Percentiles rank a stretch among this genome's conserved stretches.
phyloP scores from a whole-genome alignment of 305 asterid genomes.

The Coffea humblotiana region DNA sequence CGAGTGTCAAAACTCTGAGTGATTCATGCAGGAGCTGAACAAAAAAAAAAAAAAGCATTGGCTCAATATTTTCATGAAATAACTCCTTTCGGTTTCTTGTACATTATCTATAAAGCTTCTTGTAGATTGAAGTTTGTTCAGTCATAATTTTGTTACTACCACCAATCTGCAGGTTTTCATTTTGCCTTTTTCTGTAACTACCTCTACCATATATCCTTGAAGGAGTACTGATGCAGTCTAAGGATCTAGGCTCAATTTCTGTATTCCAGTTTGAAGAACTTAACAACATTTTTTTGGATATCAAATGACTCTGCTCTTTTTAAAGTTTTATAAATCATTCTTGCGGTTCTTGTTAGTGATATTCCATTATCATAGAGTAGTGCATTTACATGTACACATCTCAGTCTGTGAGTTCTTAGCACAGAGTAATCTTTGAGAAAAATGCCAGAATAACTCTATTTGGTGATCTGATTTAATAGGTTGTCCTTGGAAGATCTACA shows the following conservation, averaged over 20 bases:
- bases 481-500: conserved; percentile 91
- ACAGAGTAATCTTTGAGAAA: not conserved
- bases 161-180: not conserved
- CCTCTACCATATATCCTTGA: not conserved
- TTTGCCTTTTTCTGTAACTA: not conserved
- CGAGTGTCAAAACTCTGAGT: not conserved
- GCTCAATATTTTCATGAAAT: not conserved
- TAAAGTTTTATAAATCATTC: not conserved
- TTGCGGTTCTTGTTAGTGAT: not conserved
- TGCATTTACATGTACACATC: not conserved
- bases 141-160: not conserved
- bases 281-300: not conserved
- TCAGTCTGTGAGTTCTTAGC: not conserved
- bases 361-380: not conserved
- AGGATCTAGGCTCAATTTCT: not conserved
- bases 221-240: not conserved
- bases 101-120: not conserved
- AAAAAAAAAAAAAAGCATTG: not conserved
- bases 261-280: not conserved
- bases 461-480: conserved; percentile 44
- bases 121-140: not conserved
- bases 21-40: not conserved
- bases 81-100: not conserved
- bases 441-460: not conserved
- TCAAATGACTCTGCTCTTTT: conserved; percentile 2